Evolutionary conservation across 106 monocot genomes (phyloP).

Genomic region (Gastrodia elata): DNA sequence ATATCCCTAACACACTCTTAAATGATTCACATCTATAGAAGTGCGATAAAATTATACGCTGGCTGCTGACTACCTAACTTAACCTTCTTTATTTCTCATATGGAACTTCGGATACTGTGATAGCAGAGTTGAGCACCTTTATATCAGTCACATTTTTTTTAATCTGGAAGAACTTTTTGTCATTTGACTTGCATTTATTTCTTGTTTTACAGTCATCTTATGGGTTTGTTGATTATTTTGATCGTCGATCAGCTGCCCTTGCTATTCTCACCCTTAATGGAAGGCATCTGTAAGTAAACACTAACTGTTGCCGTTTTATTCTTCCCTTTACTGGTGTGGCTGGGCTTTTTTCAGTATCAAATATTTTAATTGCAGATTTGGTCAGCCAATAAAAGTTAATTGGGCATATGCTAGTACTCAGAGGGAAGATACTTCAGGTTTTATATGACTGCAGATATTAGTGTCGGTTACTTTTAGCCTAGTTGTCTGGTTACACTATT

Average conservation of each 20-base stretch:
- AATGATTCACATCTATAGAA: too few species aligned
- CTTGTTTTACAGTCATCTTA: slow-evolving; percentile 54
- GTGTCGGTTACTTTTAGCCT: not conserved
- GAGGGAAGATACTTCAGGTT: slow-evolving; percentile 76
- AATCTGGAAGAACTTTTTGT: too few species aligned
- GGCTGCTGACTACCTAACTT: too few species aligned
- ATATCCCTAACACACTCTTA: too few species aligned
- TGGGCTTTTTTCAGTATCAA: not conserved
- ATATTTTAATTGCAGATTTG: slow-evolving; percentile 30
- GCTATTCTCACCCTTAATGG: slow-evolving; percentile 88
- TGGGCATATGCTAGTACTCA: slow-evolving; percentile 90
- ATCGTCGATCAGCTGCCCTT: slow-evolving; percentile 56
- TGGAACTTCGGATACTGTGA: too few species aligned
- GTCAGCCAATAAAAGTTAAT: slow-evolving; percentile 83
- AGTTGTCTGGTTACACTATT: not conserved
- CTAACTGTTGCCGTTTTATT: not conserved
- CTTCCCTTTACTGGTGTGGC: not conserved
- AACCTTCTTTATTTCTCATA: too few species aligned
- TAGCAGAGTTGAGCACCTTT: too few species aligned
- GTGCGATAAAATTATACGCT: too few species aligned
- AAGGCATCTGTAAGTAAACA: slow-evolving; percentile 47
- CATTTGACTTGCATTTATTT: not conserved
- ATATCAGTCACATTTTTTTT: too few species aligned
- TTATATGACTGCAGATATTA: not conserved
- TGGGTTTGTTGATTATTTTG: slow-evolving; percentile 34